Evolutionary conservation across 2,329 filamentous ascomycete genomes (phyloP), one percentile per base, ranked within the genome.

Genomic region (Graphilbum fragrans): DNA sequence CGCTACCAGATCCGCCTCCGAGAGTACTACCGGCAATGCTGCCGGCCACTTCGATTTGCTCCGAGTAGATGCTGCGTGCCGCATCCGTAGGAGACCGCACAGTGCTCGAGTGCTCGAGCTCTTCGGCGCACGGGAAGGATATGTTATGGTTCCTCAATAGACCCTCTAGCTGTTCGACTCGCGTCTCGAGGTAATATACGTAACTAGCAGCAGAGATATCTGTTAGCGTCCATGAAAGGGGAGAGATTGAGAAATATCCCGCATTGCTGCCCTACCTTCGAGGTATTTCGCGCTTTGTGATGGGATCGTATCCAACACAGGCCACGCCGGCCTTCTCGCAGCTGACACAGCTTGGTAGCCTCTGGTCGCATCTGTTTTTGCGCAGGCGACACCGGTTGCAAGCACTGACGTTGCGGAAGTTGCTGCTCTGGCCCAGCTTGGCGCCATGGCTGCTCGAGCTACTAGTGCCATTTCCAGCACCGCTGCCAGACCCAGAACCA

Each of bases 351-450:
- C 84, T 86, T 9, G 90, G 90, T 47, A 96, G 71, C 49, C 82
- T 81, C 69, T 95, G 90, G 62, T 96, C 90, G 62, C 90, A 96
- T 41, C 87, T 74, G 58, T 95, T 96, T 69, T 96, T 96, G 54
- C 90, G 77, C 58, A 93, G 65, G 36, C 90, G 77, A 61, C 90
- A 96, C 33, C 87, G 77, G 65, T 95, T 94, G 63, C 90, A 96
- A 43, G 90, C 90, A 59, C 85, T 93, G 49, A 96, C 90, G 59
- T 88, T 90, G 52, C 84, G 80, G 55, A 90, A 90, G 50, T 70
- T 79, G 58, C 70, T 77, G 57, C 73, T 76, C 58, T 77, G 72
- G 10, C 70, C 70, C 14, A 65, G 58, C 52, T 73, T 76, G 32
- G 47, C 45, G 31, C 49, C 55, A n/a, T 49, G 49, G n/a, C 49